These are phyloP conservation scores for Vicia villosa DNA, from an alignment of 306 rosid genomes.

Conservation along the genomic window DNA sequence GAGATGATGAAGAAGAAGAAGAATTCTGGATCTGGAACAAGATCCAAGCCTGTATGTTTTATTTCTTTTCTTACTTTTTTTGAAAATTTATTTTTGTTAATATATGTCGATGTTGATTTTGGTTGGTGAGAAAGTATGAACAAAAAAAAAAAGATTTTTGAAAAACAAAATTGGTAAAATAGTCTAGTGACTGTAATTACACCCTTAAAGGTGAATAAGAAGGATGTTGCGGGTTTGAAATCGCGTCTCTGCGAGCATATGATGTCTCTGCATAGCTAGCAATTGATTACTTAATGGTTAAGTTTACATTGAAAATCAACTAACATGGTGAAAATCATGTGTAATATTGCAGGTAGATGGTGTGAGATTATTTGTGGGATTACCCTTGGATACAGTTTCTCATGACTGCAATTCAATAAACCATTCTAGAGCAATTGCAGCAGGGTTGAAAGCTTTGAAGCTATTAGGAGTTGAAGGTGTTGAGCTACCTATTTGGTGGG, in stretches of 20 bases:
- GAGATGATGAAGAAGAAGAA: constrained; percentile 40
- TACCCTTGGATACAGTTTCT: constrained; percentile 45
- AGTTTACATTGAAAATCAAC: constrained; percentile 50
- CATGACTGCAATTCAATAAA: constrained; percentile 43
- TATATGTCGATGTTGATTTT: constrained; percentile 25
- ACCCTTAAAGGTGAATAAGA: constrained; percentile 48
- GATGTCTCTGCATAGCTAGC: too few relatives aligned
- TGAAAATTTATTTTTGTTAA: not conserved
- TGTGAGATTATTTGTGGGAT: constrained; percentile 51
- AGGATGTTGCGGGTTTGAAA: constrained; percentile 80
- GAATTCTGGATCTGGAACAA: constrained; percentile 36
- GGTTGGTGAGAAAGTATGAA: constrained; percentile 30
- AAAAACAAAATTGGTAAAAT: too few relatives aligned
- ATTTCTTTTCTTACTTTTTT: not conserved
- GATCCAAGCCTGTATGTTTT: constrained; percentile 59
- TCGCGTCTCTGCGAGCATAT: constrained; percentile 42
- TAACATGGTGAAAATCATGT: constrained; percentile 26
- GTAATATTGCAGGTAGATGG: constrained; percentile 46
- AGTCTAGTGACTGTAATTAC: too few relatives aligned
- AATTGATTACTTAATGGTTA: too few relatives aligned
- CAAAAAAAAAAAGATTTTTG: too few relatives aligned
- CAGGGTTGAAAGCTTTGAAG: constrained; percentile 48
- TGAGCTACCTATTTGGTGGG: constrained; percentile 53
- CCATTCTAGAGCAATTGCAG: constrained; percentile 46
- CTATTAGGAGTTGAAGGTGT: constrained; percentile 52